phyloP scores from a whole-genome alignment of 1,139 yeast genomes.

The Yamadazyma friedrichii region DNA sequence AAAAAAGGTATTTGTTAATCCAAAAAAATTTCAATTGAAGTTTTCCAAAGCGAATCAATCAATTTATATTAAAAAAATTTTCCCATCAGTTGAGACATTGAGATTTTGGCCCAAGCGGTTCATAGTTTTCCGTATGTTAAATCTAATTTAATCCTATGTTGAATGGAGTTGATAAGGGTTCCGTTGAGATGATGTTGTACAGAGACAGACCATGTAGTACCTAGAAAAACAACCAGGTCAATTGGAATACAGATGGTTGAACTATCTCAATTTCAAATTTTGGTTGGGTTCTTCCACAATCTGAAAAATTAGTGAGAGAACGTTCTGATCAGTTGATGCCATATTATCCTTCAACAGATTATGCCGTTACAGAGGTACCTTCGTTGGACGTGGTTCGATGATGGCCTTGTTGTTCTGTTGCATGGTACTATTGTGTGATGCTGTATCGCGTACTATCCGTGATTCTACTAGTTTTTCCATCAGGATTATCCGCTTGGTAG shows the following conservation, averaged over 20 bases:
- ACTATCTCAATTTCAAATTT: not conserved
- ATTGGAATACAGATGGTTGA: not conserved
- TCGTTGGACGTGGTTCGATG: not conserved
- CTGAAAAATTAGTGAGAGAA: not conserved
- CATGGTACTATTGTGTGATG: no score
- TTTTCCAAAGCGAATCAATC: not conserved
- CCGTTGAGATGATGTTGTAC: no score
- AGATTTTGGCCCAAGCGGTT: slow-evolving; percentile 11
- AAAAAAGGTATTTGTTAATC: not conserved
- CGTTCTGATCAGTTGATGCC: slow-evolving; percentile 5
- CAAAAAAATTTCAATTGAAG: not conserved
- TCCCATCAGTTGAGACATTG: slow-evolving; percentile 11
- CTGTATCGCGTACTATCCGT: no score
- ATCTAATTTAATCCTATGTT: no score
- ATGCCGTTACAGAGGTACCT: no score
- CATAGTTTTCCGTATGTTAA: slow-evolving; percentile 14
- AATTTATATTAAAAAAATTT: slow-evolving; percentile 6
- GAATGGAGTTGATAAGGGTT: no score
- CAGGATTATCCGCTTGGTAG: not conserved
- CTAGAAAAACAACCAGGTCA: no score
- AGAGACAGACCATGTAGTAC: no score
- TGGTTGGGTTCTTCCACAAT: not conserved
- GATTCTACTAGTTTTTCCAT: not conserved
- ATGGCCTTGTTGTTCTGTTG: no score
- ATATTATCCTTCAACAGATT: not conserved